A percentile compares a stretch with the other conserved stretches of the same genome.
Conservation (phyloP, 805 yeast species). For the Cyberlindnera mississippiensis region DNA sequence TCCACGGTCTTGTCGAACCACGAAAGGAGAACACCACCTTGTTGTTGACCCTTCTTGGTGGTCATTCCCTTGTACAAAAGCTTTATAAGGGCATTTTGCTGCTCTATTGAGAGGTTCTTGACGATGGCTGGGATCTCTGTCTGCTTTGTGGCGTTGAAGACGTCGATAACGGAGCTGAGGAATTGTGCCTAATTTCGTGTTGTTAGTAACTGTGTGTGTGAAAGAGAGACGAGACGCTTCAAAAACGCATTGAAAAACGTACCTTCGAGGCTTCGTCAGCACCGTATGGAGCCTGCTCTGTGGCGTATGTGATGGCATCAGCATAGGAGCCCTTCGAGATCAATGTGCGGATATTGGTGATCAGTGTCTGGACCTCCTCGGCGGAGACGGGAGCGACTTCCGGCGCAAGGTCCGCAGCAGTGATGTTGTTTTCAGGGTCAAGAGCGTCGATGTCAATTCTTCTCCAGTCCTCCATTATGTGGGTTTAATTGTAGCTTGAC, state of each 20-base stretch:
- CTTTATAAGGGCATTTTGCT: conserved; percentile 76
- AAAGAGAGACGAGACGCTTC: too few species aligned
- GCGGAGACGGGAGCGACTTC: conserved; percentile 40
- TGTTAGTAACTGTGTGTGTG: conserved; percentile 29
- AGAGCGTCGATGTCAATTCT: conserved; percentile 90
- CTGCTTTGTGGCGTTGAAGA: conserved; percentile 62
- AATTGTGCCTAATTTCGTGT: conserved; percentile 33
- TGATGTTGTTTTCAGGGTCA: conserved; percentile 71
- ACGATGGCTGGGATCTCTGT: conserved; percentile 65
- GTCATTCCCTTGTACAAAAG: conserved; percentile 85
- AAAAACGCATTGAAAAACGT: conserved; percentile 21
- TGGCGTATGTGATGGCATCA: conserved; percentile 60
- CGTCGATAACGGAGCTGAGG: conserved; percentile 58
- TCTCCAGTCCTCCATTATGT: conserved; percentile 74
- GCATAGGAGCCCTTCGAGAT: conserved; percentile 69
- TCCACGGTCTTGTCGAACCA: conserved; percentile 94
- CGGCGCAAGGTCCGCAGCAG: conserved; percentile 58
- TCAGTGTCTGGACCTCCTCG: conserved; percentile 51
- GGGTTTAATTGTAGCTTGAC: not conserved
- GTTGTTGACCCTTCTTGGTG: conserved; percentile 70
- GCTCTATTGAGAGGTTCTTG: conserved; percentile 52
- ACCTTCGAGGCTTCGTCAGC: conserved; percentile 54
- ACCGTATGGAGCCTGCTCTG: conserved; percentile 80
- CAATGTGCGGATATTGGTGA: conserved; percentile 55
- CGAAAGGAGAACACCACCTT: conserved; percentile 77